Evolutionary conservation across 495 filamentous ascomycete genomes (phyloP), one percentile per base, ranked within the genome.

Genomic region (Bacidia rubella): DNA sequence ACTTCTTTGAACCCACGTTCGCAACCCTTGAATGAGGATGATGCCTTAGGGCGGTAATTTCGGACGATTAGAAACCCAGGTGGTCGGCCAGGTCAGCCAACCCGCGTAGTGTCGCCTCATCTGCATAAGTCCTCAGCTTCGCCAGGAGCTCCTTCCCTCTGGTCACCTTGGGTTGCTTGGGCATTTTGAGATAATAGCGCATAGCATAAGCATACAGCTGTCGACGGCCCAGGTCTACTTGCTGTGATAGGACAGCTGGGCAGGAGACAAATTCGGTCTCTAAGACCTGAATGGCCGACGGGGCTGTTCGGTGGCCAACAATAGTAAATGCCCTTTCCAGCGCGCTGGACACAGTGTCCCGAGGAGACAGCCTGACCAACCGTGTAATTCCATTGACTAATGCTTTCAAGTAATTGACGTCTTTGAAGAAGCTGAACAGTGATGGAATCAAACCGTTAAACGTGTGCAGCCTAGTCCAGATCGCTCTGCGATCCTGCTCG

Each of bases 81-180:
- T 44, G 17, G 22, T 49, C 22, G 29, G 49, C 54, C 7, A 59
- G 54, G 32, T 59, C 27, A 39, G 57, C 49, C 15, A 59, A 44
- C 15, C 25, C 12, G 20, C 45, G 38, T 25, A 54, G 40, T 27
- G 45, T 24, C 7, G 32, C 35, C 21, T 11, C 10, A 29, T 59
- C 44, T 45, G 43, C 48, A 22, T 49, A 52, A 4, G 27, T 32
- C 17, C 15, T 54, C 10, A 22, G 32, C 48, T 40, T 56, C 20
- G 44, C 44, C 20, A 54, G 9, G 24, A 47, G 23, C 20, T 57
- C n/a, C n/a, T n/a, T n/a, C n/a, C n/a, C n/a, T n/a, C n/a, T 29
- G 10, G 32, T 51, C 17, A 39, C 41, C 7, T 22, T 53, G n/a
- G 20, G 21, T 10, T 57, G 26, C 45, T 27, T 3, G 15, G 47